These are phyloP conservation scores for Penicillium dipodomyicola DNA, from an alignment of 495 filamentous ascomycete species.

Conservation along the genomic window DNA sequence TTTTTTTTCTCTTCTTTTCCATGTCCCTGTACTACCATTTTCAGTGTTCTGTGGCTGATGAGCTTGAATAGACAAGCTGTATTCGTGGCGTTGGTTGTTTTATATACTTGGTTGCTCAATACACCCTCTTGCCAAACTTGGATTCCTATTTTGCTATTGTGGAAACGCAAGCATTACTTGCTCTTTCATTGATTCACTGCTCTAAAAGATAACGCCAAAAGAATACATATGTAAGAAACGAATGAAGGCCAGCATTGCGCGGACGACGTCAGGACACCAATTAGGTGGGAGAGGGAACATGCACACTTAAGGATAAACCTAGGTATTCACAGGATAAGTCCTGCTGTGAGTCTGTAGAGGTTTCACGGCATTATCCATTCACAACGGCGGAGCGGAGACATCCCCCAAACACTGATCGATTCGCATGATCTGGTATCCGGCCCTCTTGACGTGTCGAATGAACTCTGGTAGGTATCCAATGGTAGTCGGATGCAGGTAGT, in stretches of 20 bases:
- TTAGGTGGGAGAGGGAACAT: neutral
- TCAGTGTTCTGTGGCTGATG: neutral
- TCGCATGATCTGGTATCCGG: conserved; percentile 68
- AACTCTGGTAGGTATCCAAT: conserved; percentile 66
- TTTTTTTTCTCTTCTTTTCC: neutral
- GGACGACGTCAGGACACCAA: neutral
- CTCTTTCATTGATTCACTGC: neutral
- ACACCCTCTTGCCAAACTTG: neutral
- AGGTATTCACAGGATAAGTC: neutral
- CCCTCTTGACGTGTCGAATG: conserved; percentile 64
- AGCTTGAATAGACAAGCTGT: neutral
- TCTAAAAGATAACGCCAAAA: too few relatives aligned
- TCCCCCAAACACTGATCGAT: conserved; percentile 79
- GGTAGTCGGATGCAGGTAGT: conserved; percentile 68
- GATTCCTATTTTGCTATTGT: neutral
- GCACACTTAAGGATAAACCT: conserved; percentile 13
- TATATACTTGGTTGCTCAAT: conserved; percentile 1
- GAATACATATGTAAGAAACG: neutral
- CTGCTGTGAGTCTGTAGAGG: neutral
- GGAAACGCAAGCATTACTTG: neutral
- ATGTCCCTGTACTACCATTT: conserved; percentile 3
- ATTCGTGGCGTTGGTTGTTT: conserved; percentile 7
- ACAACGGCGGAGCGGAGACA: conserved; percentile 59
- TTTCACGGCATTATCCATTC: conserved; percentile 1
- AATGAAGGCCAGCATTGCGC: neutral